A percentile compares a stretch with the other conserved stretches of the same genome.
Conservation (phyloP, 257 asterid species). For the Nicotiana obtusifolia region DNA sequence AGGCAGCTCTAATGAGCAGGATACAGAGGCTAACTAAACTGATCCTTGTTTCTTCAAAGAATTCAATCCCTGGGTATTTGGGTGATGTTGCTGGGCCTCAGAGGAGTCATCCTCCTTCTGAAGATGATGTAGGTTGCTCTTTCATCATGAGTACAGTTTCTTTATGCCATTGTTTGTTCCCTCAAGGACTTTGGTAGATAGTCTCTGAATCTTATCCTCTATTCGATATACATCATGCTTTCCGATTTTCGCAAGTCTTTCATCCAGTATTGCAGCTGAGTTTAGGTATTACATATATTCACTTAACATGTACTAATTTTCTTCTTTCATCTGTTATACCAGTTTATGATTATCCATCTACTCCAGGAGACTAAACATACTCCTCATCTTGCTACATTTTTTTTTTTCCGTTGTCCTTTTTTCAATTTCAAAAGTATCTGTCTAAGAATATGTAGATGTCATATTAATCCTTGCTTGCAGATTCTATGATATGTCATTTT, state of each 20-base stretch:
- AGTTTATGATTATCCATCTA: not conserved
- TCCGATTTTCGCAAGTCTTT: not conserved
- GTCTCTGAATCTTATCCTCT: not conserved
- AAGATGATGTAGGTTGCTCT: slow-evolving; percentile 63
- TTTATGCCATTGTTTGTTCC: not conserved
- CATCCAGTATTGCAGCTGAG: not conserved
- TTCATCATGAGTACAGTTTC: not conserved
- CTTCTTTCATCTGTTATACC: not conserved
- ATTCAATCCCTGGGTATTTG: slow-evolving; percentile 54
- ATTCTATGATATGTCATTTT: not conserved
- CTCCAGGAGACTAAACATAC: not conserved
- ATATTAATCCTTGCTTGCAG: not conserved
- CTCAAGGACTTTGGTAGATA: not conserved
- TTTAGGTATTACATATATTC: not conserved
- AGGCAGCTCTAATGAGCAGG: slow-evolving; percentile 96
- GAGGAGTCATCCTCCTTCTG: slow-evolving; percentile 55
- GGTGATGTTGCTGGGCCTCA: slow-evolving; percentile 55
- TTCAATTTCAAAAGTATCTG: not conserved
- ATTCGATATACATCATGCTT: not conserved
- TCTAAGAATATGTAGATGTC: not conserved
- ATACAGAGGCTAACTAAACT: slow-evolving; percentile 95
- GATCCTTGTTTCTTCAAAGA: slow-evolving; percentile 93
- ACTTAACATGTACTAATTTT: not conserved
- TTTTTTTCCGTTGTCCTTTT: not conserved
- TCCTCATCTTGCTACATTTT: not conserved